phyloP scores from a whole-genome alignment of 1,284 basidiomycete genomes.

The Trichosporon faecale region DNA sequence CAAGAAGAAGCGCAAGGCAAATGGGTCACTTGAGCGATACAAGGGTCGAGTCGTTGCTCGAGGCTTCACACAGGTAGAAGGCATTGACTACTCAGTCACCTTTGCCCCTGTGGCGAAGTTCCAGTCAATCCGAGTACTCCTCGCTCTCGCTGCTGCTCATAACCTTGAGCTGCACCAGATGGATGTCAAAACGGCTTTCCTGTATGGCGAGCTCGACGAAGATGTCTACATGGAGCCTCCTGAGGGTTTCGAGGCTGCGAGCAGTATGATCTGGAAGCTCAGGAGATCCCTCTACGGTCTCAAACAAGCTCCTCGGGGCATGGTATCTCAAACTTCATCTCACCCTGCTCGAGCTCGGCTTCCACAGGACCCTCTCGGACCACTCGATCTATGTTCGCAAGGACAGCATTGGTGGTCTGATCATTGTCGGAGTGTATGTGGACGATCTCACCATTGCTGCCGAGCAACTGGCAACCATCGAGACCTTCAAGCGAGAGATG shows the following conservation, averaged over 20 bases:
- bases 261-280: background rate
- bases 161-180: background rate
- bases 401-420: background rate
- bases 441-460: background rate
- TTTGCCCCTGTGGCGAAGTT: background rate
- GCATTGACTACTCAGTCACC: slow-evolving; percentile 52
- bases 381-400: background rate
- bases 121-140: background rate
- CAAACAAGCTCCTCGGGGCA: background rate
- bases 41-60: slow-evolving; percentile 54
- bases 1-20: slow-evolving; percentile 45
- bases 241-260: background rate
- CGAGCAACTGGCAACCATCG: no score
- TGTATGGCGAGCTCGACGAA: background rate
- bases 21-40: slow-evolving; percentile 37
- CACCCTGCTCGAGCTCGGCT: background rate
- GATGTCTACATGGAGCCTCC: background rate
- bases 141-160: background rate
- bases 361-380: background rate
- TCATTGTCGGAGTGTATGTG: background rate
- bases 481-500: no score
- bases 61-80: slow-evolving; percentile 53
- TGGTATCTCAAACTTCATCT: background rate
- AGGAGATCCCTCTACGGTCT: background rate
- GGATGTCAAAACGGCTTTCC: background rate